Conservation (phyloP, 1,284 basidiomycete genomes). For the Cerrena zonata region DNA sequence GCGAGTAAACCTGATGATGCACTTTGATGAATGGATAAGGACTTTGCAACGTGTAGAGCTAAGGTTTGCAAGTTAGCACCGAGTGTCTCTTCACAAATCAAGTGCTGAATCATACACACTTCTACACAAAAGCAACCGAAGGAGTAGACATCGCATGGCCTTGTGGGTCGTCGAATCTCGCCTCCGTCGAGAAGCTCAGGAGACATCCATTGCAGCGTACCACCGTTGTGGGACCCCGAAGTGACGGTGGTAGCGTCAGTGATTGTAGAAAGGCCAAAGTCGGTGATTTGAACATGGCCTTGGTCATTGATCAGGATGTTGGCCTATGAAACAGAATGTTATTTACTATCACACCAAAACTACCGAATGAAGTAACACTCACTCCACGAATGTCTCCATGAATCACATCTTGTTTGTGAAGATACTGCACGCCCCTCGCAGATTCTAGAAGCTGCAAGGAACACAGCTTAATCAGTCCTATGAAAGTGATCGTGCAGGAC, state of each 20-base stretch:
- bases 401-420: constrained; percentile 12
- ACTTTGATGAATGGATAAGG: neutral
- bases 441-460: constrained; percentile 12
- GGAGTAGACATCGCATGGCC: constrained; percentile 14
- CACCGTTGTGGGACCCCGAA: constrained; percentile 1
- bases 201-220: constrained; percentile 13
- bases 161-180: constrained; percentile 1
- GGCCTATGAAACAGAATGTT: constrained; percentile 1
- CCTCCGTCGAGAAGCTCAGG: constrained; percentile 12
- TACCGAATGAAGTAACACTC: neutral
- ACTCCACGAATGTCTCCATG: constrained; percentile 16
- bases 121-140: constrained; percentile 14
- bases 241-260: constrained; percentile 1
- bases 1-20: neutral
- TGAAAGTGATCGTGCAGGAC: neutral
- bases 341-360: neutral
- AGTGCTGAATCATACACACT: constrained; percentile 3
- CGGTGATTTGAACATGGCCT: constrained; percentile 5
- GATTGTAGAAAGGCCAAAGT: constrained; percentile 11
- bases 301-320: constrained; percentile 13
- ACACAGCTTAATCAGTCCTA: too few species aligned
- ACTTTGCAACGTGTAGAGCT: constrained; percentile 4
- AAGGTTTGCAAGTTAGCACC: neutral
- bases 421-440: constrained; percentile 11
- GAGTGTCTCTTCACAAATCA: neutral